Percentiles rank a stretch among this genome's conserved stretches.
Evolutionary conservation across 2,329 filamentous ascomycete species (phyloP).

Genomic region (Boeremia lycopersici): DNA sequence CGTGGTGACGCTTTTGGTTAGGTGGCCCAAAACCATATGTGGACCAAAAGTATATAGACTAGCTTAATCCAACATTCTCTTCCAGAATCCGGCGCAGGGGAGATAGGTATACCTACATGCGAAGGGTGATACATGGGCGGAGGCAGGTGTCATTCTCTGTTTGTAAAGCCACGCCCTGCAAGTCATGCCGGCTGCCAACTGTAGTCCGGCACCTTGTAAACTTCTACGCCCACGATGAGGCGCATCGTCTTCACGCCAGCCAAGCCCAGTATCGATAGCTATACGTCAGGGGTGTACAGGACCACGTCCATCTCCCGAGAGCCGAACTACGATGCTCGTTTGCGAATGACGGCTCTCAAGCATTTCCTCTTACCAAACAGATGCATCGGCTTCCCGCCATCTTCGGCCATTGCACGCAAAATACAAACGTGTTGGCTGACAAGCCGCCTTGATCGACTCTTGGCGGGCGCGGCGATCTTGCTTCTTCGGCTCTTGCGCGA

Average conservation of each 20-base stretch:
- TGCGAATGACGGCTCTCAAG: not conserved
- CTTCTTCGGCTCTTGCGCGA: slow-evolving; percentile 17
- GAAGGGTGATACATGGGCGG: not conserved
- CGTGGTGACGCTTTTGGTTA: no score
- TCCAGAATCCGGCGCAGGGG: slow-evolving; percentile 3
- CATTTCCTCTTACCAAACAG: slow-evolving; percentile 4
- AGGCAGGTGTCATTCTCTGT: slow-evolving; percentile 1
- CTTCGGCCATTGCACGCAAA: slow-evolving; percentile 3
- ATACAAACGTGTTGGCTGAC: slow-evolving; percentile 5
- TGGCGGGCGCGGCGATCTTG: slow-evolving; percentile 20
- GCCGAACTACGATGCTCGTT: not conserved
- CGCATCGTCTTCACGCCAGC: slow-evolving; percentile 1
- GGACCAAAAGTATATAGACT: no score
- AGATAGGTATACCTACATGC: not conserved
- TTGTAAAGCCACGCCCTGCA: not conserved
- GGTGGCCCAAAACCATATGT: no score
- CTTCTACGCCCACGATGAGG: not conserved
- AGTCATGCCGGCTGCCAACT: not conserved
- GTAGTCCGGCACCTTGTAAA: not conserved
- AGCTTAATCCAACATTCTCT: slow-evolving; percentile 1
- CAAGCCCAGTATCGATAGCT: slow-evolving; percentile 11
- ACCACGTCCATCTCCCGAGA: slow-evolving; percentile 12
- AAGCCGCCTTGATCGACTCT: slow-evolving; percentile 10
- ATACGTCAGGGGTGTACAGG: slow-evolving; percentile 3
- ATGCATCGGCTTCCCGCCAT: slow-evolving; percentile 6